Evolutionary conservation across 2,329 filamentous ascomycete species (phyloP), one percentile per base, ranked within the genome.

Genomic region (Epicoccum sorghinum): DNA sequence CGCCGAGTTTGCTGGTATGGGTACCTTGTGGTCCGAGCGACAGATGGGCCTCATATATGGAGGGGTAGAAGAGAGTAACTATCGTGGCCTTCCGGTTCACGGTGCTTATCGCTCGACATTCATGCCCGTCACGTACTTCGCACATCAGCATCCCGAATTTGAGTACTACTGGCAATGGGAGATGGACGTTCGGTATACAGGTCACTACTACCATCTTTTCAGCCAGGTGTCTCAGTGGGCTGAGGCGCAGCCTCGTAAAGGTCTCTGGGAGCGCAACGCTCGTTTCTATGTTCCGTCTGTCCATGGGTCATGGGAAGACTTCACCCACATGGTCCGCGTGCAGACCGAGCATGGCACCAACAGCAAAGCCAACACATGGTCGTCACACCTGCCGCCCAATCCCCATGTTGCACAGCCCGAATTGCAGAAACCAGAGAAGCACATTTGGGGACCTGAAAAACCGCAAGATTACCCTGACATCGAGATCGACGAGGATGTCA

Each of bases 121-220:
- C 66, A 96, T 98, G 91, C 91, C 93, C 0, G 87, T 98, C 79
- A 93, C 97, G 69, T 90, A 93, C 74, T 98, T 98, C 72, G 90
- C 93, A 5, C 87, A 93, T 68, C 84, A 86, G 66, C 92, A 96
- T 74, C 89, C 90, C 1, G 92, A 96, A 72, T 96, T 93, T 69
- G 91, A 96, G 42, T 90, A 87, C 76, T 91, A 92, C 75, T 96
- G 92, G 92, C 90, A 96, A 62, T 96, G 92, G 90, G 92, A 96
- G 74, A 93, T 96, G 88, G 92, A 96, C 67, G 86, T 93, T 39
- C 87, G 91, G 27, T 96, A 96, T 73, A 95, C 89, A 0, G 91
- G 92, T 32, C 91, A 96, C 75, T 93, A 90, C 78, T 92, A 92
- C 74, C 88, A 93, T 67, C 82, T 93, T 12, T 87, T 93, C 59